These are phyloP conservation scores for Zoysia pacifica DNA, from an alignment of 176 grass and related monocot genomes.

Conservation along the genomic window DNA sequence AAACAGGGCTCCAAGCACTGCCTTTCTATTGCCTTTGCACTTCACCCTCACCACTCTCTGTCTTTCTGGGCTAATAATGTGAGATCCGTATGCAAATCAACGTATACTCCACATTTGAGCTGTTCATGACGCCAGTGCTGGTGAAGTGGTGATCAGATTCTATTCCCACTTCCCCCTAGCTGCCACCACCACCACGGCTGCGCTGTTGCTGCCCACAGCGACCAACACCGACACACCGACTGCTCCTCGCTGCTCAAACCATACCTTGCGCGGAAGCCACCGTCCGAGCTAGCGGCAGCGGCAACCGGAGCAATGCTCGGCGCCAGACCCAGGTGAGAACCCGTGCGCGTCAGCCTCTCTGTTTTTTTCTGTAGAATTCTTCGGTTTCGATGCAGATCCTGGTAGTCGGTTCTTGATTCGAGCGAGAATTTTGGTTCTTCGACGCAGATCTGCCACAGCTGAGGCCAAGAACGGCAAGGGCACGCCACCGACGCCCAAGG, in stretches of 20 bases:
- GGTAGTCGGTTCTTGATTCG: constrained; percentile 16
- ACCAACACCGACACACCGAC: constrained; percentile 45
- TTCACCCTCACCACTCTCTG: not conserved
- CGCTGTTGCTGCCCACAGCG: constrained; percentile 10
- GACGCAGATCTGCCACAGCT: constrained; percentile 46
- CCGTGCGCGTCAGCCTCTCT: not conserved
- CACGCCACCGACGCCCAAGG: constrained; percentile 56
- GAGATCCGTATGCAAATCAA: constrained; percentile 33
- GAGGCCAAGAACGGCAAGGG: constrained; percentile 51
- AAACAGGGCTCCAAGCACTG: too few relatives aligned
- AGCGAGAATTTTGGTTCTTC: constrained; percentile 24
- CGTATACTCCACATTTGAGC: not conserved
- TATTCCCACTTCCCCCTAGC: constrained; percentile 33
- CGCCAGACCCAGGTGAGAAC: constrained; percentile 48
- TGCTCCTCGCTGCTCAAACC: constrained; percentile 15
- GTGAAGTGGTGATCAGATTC: constrained; percentile 38
- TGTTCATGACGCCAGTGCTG: constrained; percentile 12
- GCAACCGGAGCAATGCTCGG: constrained; percentile 42
- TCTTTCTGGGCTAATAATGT: not conserved
- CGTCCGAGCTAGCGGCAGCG: not conserved
- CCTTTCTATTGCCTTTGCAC: too few relatives aligned
- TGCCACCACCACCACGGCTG: not conserved
- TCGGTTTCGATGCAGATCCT: constrained; percentile 16
- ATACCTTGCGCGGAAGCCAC: not conserved
- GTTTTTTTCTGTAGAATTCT: not conserved